Conservation (phyloP, 73 alveolate genomes). For the Uronychia binucleata region DNA sequence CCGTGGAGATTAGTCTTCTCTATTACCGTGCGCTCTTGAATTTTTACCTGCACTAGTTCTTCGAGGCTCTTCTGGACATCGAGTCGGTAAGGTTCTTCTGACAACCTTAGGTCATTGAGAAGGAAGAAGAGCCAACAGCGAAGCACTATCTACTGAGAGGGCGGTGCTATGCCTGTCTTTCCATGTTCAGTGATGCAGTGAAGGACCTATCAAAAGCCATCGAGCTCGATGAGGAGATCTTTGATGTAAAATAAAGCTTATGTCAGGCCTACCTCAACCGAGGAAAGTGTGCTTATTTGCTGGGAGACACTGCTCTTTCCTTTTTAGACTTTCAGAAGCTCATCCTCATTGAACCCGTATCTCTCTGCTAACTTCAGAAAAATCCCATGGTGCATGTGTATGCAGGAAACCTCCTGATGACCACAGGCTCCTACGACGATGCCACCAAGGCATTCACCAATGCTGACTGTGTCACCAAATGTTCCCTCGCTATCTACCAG, state of each 20-base stretch:
- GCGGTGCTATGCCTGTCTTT: constrained; percentile 58
- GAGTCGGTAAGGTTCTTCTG: too few relatives aligned
- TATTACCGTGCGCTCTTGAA: constrained; percentile 21
- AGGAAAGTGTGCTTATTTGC: constrained; percentile 62
- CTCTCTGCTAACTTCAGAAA: constrained; percentile 13
- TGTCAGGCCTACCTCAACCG: constrained; percentile 51
- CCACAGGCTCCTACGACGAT: constrained; percentile 56
- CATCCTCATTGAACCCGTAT: constrained; percentile 43
- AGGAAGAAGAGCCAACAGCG: constrained; percentile 58
- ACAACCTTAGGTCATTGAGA: too few relatives aligned
- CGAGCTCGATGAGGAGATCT: constrained; percentile 53
- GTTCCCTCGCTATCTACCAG: constrained; percentile 47
- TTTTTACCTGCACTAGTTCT: constrained; percentile 33
- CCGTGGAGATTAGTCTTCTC: constrained; percentile 30
- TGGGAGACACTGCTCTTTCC: constrained; percentile 63
- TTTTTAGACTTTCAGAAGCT: constrained; percentile 55
- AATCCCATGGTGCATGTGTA: constrained; percentile 54
- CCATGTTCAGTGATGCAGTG: constrained; percentile 50
- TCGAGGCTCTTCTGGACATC: constrained; percentile 47
- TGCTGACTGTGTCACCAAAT: constrained; percentile 44
- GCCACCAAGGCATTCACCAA: constrained; percentile 57
- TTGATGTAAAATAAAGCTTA: constrained; percentile 21
- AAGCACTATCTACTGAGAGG: constrained; percentile 58
- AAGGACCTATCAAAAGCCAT: constrained; percentile 48
- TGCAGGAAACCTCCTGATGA: constrained; percentile 53